A percentile compares a stretch with the other conserved stretches of the same genome.
Evolutionary conservation across 2,329 filamentous ascomycete genomes (phyloP).

Genomic region (Knoxdaviesia capensis): DNA sequence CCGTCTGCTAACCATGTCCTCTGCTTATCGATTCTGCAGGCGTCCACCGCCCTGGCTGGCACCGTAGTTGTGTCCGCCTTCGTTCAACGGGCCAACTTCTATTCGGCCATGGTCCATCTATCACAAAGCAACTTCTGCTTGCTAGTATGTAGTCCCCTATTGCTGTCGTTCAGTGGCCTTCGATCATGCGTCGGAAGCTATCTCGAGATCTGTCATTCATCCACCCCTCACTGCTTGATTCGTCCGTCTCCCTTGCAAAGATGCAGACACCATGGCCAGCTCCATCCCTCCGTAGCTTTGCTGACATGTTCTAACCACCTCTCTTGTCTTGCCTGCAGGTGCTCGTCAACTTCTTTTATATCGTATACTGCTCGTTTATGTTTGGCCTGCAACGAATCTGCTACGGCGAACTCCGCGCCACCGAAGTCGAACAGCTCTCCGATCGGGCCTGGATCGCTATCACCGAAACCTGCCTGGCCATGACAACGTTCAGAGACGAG

Average conservation of each 20-base stretch:
- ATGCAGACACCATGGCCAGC: no score
- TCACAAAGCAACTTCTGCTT: slow-evolving; percentile 91
- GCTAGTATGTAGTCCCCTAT: slow-evolving; percentile 39
- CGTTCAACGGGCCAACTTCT: slow-evolving; percentile 92
- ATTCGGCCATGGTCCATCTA: slow-evolving; percentile 91
- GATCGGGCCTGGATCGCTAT: slow-evolving; percentile 97
- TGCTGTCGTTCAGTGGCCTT: background rate
- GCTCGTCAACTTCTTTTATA: slow-evolving; percentile 72
- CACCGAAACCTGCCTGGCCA: slow-evolving; percentile 87
- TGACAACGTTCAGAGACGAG: slow-evolving; percentile 96
- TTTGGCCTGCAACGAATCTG: slow-evolving; percentile 78
- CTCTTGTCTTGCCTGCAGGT: slow-evolving; percentile 31
- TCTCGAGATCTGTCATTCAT: background rate
- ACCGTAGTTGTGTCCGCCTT: slow-evolving; percentile 78
- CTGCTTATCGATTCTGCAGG: slow-evolving; percentile 20
- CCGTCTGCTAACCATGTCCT: background rate
- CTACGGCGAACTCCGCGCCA: slow-evolving; percentile 74
- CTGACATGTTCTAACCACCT: slow-evolving; percentile 3
- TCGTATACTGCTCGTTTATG: slow-evolving; percentile 61
- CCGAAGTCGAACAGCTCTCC: slow-evolving; percentile 92
- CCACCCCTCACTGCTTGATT: no score
- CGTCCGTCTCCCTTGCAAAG: no score
- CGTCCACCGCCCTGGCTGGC: slow-evolving; percentile 66
- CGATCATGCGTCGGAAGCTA: background rate
- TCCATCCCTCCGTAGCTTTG: no score